Conservation (phyloP, 345 rosid species). For the Hibiscus syriacus region DNA sequence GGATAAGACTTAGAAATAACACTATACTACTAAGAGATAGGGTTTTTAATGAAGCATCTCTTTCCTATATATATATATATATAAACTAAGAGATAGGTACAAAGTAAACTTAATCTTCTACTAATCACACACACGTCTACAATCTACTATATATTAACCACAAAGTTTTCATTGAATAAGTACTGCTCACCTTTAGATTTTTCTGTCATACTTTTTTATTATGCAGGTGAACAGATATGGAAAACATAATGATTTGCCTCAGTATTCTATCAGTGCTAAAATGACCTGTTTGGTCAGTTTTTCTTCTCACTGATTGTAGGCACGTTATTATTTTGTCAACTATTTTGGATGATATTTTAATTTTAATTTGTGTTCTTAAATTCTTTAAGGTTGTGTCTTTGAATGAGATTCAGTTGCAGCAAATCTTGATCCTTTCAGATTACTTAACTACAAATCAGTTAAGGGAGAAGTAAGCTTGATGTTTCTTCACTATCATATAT, state of each 20-base stretch:
- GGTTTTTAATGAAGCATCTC: too few species aligned
- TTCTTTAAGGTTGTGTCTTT: conserved; percentile 45
- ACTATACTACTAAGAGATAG: too few species aligned
- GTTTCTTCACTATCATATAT: neutral
- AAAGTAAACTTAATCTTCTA: too few species aligned
- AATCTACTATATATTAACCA: neutral
- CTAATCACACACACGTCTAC: too few species aligned
- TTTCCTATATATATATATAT: too few species aligned
- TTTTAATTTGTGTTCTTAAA: conserved; percentile 4
- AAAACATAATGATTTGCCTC: conserved; percentile 65
- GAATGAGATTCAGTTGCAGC: conserved; percentile 70
- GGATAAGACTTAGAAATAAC: too few species aligned
- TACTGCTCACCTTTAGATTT: neutral
- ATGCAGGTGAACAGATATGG: conserved; percentile 69
- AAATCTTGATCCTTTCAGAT: conserved; percentile 60
- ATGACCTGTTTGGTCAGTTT: conserved; percentile 58
- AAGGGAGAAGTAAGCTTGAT: conserved; percentile 68
- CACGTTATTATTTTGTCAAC: neutral
- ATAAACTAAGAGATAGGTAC: too few species aligned
- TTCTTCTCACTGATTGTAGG: neutral
- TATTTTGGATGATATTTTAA: neutral
- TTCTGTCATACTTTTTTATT: neutral
- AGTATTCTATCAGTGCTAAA: conserved; percentile 66
- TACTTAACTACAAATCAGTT: conserved; percentile 57
- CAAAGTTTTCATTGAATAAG: neutral